Base-by-base conservation (phyloP, 192 early-diverging fungal species). In the Backusella tarrabulga region DNA sequence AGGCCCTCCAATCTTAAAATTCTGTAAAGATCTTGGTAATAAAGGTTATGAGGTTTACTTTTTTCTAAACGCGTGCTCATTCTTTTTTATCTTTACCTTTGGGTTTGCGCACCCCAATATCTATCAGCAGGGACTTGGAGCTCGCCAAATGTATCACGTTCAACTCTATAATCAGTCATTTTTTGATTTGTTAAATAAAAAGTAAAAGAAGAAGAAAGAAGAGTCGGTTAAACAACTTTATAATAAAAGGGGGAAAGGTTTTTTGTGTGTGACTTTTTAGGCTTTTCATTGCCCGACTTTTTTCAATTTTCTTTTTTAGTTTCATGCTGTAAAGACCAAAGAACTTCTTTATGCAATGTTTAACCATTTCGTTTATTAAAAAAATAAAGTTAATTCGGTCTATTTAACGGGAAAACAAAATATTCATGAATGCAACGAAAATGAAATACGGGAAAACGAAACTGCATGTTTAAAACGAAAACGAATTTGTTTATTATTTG, bases 41-140 rank as follows among this genome's bases (percentile, higher is more conserved):
- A 23, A 19, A 67, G 63, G 14, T 7, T 44, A 32, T 32, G 32
- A 32, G 32, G 7, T 36, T 71, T 23, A 21, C 12, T 15, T 19
- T 72, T 26, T 56, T 56, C 32, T 12, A 63, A 29, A 63, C 56
- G 56, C 56, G 56, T 29, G 12, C 23, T 12, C 21, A 26, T 4
- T 34, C 15, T 29, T 46, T 44, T 66, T 36, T 46, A 14, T 69
- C 52, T 15, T 68, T 87, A 94, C 90, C 97, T 91, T 79, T 96
- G 94, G 35, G 97, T 98, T 86, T 99, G 97, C 44, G 96, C 95
- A 46, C 97, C 97, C 91, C 95, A 99, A 88, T 97, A 97, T 81
- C 90, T 90, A 86, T 98, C 92, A 9, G 93, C 86, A 34, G 97
- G 97, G 14, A 99, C 97, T 76, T 97, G 84, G 54, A 99, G 85